A percentile compares a stretch with the other conserved stretches of the same genome.
Conservation (phyloP, 495 filamentous ascomycete genomes). For the Penicillium psychrofluorescens region DNA sequence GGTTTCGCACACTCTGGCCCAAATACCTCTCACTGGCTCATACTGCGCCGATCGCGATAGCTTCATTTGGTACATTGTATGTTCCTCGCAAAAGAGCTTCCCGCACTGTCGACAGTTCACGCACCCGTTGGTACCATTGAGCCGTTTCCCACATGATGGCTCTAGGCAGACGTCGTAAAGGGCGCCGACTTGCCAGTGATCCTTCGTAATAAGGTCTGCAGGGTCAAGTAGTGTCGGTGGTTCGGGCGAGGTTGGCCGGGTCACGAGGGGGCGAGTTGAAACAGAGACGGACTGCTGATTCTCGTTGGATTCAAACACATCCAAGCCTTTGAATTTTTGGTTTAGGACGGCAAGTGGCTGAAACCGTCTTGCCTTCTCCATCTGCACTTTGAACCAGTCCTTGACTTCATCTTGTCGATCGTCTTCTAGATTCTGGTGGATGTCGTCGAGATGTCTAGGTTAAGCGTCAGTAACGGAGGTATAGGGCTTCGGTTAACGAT, state of each 20-base stretch:
- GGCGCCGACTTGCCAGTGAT: constrained; percentile 78
- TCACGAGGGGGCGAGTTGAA: constrained; percentile 22
- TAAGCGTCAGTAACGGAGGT: constrained; percentile 11
- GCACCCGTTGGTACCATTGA: constrained; percentile 71
- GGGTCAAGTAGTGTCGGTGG: constrained; percentile 52
- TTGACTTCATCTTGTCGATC: constrained; percentile 94
- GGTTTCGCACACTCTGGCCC: constrained; percentile 94
- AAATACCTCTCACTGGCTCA: constrained; percentile 86
- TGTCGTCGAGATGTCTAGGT: constrained; percentile 81
- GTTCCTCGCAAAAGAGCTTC: constrained; percentile 90
- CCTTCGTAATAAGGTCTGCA: constrained; percentile 78
- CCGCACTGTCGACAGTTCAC: constrained; percentile 93
- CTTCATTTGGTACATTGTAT: constrained; percentile 99
- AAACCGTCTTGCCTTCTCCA: constrained; percentile 91
- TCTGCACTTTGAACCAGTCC: constrained; percentile 95
- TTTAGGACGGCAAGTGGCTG: constrained; percentile 88
- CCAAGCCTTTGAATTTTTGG: constrained; percentile 93
- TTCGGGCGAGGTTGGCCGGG: constrained; percentile 26
- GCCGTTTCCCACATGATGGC: constrained; percentile 70
- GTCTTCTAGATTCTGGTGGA: constrained; percentile 88
- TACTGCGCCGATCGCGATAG: constrained; percentile 82
- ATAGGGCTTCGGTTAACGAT: background rate
- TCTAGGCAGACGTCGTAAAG: constrained; percentile 79
- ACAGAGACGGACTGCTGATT: constrained; percentile 24
- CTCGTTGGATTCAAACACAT: constrained; percentile 96